Evolutionary conservation across 495 filamentous ascomycete species (phyloP).

Genomic region (Cercophora sp.): DNA sequence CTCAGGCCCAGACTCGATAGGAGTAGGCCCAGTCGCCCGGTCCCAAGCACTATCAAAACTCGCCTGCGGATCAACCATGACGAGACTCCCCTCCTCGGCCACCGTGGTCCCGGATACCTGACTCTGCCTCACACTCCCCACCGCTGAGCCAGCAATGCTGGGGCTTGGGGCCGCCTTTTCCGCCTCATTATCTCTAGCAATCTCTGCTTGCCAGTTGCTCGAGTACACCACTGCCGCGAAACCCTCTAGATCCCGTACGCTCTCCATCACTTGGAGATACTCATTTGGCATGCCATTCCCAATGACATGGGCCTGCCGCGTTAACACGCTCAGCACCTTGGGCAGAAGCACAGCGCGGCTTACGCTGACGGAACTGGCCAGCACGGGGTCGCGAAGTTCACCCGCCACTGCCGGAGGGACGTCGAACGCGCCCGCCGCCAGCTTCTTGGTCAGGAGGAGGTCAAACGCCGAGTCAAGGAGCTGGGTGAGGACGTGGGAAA

Average conservation of each 20-base stretch:
- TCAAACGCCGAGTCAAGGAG: slow-evolving; percentile 86
- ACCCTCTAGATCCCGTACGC: slow-evolving; percentile 80
- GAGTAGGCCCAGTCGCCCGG: slow-evolving; percentile 46
- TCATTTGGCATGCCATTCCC: slow-evolving; percentile 83
- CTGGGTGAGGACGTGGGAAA: slow-evolving; percentile 74
- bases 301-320: slow-evolving; percentile 83
- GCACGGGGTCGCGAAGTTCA: slow-evolving; percentile 34
- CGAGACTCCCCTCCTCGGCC: slow-evolving; percentile 38
- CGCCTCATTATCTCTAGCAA: slow-evolving; percentile 43
- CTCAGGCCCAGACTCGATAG: too few species aligned
- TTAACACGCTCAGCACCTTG: slow-evolving; percentile 80
- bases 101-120: slow-evolving; percentile 13
- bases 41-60: slow-evolving; percentile 66
- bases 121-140: neutral
- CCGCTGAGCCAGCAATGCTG: neutral
- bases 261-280: slow-evolving; percentile 80
- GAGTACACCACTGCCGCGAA: slow-evolving; percentile 94
- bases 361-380: slow-evolving; percentile 24
- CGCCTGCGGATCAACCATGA: slow-evolving; percentile 39
- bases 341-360: slow-evolving; percentile 74
- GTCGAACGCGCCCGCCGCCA: slow-evolving; percentile 74
- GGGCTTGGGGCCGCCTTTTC: neutral
- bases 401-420: slow-evolving; percentile 48
- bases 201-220: slow-evolving; percentile 78
- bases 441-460: slow-evolving; percentile 71